phyloP scores from a whole-genome alignment of 2,329 filamentous ascomycete species.

The Onygena corvina region DNA sequence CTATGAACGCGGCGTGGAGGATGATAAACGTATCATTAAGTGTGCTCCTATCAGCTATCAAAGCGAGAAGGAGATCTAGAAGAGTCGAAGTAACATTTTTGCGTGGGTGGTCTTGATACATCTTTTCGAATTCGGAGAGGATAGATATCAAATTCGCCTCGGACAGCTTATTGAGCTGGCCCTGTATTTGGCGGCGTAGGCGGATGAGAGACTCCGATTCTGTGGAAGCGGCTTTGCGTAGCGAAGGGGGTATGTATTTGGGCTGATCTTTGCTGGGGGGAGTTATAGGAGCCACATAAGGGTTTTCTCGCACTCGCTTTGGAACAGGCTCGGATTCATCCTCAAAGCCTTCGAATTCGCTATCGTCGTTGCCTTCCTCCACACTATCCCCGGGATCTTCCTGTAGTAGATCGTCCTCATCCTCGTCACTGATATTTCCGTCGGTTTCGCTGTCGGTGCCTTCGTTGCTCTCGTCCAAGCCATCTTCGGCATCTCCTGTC shows the following conservation, averaged over 20 bases:
- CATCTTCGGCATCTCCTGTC: conserved; percentile 22
- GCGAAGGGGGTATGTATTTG: conserved; percentile 84
- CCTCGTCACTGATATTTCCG: conserved; percentile 20
- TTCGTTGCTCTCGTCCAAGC: conserved; percentile 26
- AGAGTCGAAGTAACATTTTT: conserved; percentile 75
- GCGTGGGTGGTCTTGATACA: conserved; percentile 76
- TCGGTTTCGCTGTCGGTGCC: conserved; percentile 25
- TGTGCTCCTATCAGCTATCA: conserved; percentile 64
- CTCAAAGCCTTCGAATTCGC: conserved; percentile 27
- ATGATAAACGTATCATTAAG: conserved; percentile 84
- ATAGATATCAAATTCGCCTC: conserved; percentile 83
- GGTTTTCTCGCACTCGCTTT: conserved; percentile 57
- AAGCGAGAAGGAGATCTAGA: conserved; percentile 63
- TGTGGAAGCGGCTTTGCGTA: conserved; percentile 52
- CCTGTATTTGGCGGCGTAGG: conserved; percentile 69
- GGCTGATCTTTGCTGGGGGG: conserved; percentile 25
- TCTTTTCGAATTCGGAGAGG: conserved; percentile 63
- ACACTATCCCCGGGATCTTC: conserved; percentile 18
- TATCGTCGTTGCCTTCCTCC: conserved; percentile 26
- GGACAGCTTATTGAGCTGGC: conserved; percentile 82
- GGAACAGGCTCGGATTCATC: conserved; percentile 22
- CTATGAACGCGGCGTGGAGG: conserved; percentile 76
- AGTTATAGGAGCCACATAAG: conserved; percentile 62
- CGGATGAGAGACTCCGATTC: conserved; percentile 56
- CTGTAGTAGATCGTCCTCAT: conserved; percentile 21